Evolutionary conservation across 2,329 filamentous ascomycete species (phyloP), one percentile per base, ranked within the genome.

Genomic region (Stachybotrys chartarum): DNA sequence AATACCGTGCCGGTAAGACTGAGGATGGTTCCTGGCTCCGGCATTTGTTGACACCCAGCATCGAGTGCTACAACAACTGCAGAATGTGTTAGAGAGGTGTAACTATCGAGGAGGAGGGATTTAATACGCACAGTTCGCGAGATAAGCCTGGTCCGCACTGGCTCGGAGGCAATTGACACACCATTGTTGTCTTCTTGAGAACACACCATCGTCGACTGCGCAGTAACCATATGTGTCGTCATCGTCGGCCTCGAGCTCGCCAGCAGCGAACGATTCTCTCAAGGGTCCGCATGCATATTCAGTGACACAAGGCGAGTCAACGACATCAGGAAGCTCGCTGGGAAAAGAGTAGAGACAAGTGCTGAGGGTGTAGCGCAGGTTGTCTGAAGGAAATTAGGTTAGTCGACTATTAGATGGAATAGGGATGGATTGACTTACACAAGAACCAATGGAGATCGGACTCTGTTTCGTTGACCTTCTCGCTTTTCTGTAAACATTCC

Each of bases 31-130:
- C 78, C 78, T 0, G 70, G 32, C 0, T 64, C 32, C 0, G 78
- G 77, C 3, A 69, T 63, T 35, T 81, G 78, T 7, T 75, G 54
- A 50, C 79, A 82, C 0, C 76, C 79, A 0, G 75, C 77, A 12
- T 73, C 63, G 0, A 82, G 66, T 0, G 77, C 77, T 1, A 72
- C 68, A 54, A 82, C 60, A 59, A 81, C 78, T 81, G 49, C 2
- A 31, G 6, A 50, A 30, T 66, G 61, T 52, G 54, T 57, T 48
- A 62, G 59, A 52, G 7, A 53, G 12, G 7, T 35, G 49, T 39
- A 52, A 35, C 12, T 12, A 47, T 49, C 4, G 32, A 11, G 8
- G 10, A 6, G 16, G 2, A 5, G 50, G 18, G 32, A 10, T 24
- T 24, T 2, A 24, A 24, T 31, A 10, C 77, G 58, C 64, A 81